Evolutionary conservation across 1,139 yeast genomes (phyloP).

Genomic region (Dujonia santamariae): DNA sequence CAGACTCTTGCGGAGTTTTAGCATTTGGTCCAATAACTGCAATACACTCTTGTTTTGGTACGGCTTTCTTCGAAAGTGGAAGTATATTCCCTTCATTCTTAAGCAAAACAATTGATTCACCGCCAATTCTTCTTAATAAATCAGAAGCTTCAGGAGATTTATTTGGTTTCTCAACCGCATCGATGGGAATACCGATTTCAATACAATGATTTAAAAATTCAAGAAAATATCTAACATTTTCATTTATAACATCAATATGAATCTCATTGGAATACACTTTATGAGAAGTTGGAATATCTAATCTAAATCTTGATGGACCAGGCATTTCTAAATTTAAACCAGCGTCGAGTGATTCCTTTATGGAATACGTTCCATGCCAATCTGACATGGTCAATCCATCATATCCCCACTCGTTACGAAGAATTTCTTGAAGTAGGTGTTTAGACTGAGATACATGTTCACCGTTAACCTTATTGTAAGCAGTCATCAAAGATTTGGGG

Average conservation of each 20-base stretch:
- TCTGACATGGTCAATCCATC: conserved; percentile 58
- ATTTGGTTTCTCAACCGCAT: conserved; percentile 34
- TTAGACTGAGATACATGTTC: conserved; percentile 50
- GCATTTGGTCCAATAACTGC: conserved; percentile 42
- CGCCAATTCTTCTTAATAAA: conserved; percentile 46
- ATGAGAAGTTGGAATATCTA: too few species aligned
- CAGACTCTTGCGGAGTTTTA: conserved; percentile 29
- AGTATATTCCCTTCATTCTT: conserved; percentile 45
- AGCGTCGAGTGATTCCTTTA: conserved; percentile 44
- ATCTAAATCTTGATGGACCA: conserved; percentile 52
- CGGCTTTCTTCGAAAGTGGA: conserved; percentile 26
- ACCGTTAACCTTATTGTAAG: conserved; percentile 60
- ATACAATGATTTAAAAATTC: conserved; percentile 42
- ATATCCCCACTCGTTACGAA: conserved; percentile 24
- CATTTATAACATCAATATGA: conserved; percentile 32
- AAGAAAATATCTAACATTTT: conserved; percentile 45
- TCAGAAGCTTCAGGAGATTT: conserved; percentile 42
- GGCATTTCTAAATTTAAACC: conserved; percentile 69
- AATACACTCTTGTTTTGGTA: conserved; percentile 16
- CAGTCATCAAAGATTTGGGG: conserved; percentile 44
- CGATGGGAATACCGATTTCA: conserved; percentile 13
- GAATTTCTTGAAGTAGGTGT: conserved; percentile 38
- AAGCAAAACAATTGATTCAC: conserved; percentile 51
- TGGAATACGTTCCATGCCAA: conserved; percentile 61
- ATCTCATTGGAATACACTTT: too few species aligned